Evolutionary conservation across 805 yeast species (phyloP), one percentile per base, ranked within the genome.

Genomic region (Candida endomychidarum): DNA sequence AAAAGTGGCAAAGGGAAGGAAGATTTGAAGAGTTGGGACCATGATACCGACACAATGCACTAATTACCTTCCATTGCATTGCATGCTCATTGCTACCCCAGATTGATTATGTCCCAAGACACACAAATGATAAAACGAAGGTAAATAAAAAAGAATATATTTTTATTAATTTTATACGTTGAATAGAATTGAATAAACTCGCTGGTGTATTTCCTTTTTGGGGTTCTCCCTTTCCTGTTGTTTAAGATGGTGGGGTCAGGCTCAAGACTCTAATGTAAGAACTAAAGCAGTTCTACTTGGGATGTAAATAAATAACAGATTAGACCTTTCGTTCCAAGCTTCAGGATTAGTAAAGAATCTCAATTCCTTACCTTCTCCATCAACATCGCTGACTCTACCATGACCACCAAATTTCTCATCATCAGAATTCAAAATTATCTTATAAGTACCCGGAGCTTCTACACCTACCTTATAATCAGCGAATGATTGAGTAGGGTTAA

Each of bases 391-490:
- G 40, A 89, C 72, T 52, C 96, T 73, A 22, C 66, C 70, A 56
- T 86, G 95, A 3, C 99, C 98, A 21, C 96, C 96, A 63, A 73
- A 86, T 49, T 75, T 72, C 11, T 57, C 62, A 38, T 73, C 72
- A 56, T 91, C 99, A 2, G 90, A 72, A 55, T 85, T 84, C 53
- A 93, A 67, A 20, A 86, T 81, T 37, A 90, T 72, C 49, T 72
- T 74, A 60, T 91, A 91, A 36, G 67, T 69, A 6, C 98, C 99
- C 0, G 91, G 72, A 9, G 53, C 65, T 19, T 91, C 89, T 15
- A 87, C 86, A n/a, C 99, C 98, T 34, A 91, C 72, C 57, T 95
- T 78, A 66, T 90, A 91, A 63, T 88, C 96, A 2, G 86, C 70
- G 61, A 71, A 91, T 2, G 95, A 85, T 41, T 86, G 68, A 0